A percentile compares a stretch with the other conserved stretches of the same genome.
Conservation (phyloP, 768 basidiomycete species). For the Leccinum barrowsii region DNA sequence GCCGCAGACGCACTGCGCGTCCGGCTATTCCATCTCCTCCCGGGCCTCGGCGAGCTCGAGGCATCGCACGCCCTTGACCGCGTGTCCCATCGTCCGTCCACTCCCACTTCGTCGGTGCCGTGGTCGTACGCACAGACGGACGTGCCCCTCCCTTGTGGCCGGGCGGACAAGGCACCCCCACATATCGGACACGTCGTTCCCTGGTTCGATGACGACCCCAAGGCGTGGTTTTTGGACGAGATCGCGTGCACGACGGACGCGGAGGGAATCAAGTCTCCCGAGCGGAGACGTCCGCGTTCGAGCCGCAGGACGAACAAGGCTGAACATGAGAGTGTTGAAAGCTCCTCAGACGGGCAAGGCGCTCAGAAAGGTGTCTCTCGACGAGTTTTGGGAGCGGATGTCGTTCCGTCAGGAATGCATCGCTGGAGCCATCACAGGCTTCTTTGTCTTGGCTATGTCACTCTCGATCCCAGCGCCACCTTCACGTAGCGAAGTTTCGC, state of each 20-base stretch:
- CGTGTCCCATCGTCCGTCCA: slow-evolving; percentile 23
- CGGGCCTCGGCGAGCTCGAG: slow-evolving; percentile 67
- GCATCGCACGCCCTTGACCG: slow-evolving; percentile 55
- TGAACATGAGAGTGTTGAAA: slow-evolving; percentile 18
- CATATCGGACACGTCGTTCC: slow-evolving; percentile 76
- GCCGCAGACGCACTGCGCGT: not conserved
- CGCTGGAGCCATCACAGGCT: slow-evolving; percentile 89
- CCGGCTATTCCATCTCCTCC: slow-evolving; percentile 60
- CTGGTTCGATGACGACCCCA: slow-evolving; percentile 95
- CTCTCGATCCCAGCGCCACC: slow-evolving; percentile 17
- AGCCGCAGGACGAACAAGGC: slow-evolving; percentile 8
- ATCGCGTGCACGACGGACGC: slow-evolving; percentile 70
- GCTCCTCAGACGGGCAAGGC: slow-evolving; percentile 42
- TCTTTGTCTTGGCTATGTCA: slow-evolving; percentile 69
- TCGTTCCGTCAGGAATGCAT: slow-evolving; percentile 94
- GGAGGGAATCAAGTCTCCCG: slow-evolving; percentile 56
- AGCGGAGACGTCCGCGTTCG: slow-evolving; percentile 53
- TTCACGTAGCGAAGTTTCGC: slow-evolving; percentile 30
- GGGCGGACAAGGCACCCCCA: slow-evolving; percentile 20
- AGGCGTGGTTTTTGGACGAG: slow-evolving; percentile 90
- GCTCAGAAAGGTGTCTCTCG: slow-evolving; percentile 54
- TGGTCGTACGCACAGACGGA: slow-evolving; percentile 61
- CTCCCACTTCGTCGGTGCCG: slow-evolving; percentile 14
- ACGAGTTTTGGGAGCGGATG: slow-evolving; percentile 98
- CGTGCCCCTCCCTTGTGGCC: slow-evolving; percentile 41